These are phyloP conservation scores for Daedalea quercina DNA, from an alignment of 768 basidiomycete genomes.

Conservation along the genomic window DNA sequence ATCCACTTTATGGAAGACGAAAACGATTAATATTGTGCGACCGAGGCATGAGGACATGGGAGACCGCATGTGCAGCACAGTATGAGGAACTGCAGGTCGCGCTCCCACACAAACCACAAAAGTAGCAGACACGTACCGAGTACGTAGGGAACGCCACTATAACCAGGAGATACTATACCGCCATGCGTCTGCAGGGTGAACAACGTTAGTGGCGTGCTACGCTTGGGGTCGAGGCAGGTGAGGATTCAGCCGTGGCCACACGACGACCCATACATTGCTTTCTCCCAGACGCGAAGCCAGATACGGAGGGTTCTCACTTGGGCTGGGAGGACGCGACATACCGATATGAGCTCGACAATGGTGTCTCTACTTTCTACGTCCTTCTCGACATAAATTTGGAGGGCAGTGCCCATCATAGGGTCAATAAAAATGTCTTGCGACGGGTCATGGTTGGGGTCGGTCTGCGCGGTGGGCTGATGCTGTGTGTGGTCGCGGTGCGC, in stretches of 20 bases:
- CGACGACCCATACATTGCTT: background rate
- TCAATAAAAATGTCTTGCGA: slow-evolving; percentile 65
- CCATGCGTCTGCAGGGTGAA: slow-evolving; percentile 57
- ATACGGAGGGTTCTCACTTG: background rate
- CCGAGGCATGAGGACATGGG: background rate
- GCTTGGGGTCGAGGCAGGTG: no score
- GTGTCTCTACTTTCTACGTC: slow-evolving; percentile 66
- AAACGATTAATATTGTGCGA: background rate
- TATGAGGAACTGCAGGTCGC: background rate
- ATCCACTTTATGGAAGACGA: slow-evolving; percentile 46
- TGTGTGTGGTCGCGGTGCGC: slow-evolving; percentile 33
- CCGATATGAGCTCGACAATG: slow-evolving; percentile 59
- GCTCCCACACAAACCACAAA: background rate
- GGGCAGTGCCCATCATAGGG: slow-evolving; percentile 72
- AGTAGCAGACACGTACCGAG: slow-evolving; percentile 45
- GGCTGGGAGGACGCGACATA: no score
- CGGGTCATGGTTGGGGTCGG: slow-evolving; percentile 10
- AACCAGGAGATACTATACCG: slow-evolving; percentile 64
- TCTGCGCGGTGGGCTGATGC: slow-evolving; percentile 21
- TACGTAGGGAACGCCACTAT: slow-evolving; percentile 75
- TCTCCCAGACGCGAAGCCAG: background rate
- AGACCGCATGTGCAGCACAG: no score
- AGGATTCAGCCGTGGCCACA: no score
- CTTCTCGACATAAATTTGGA: slow-evolving; percentile 73
- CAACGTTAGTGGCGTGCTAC: background rate